Percentiles rank a stretch among this genome's conserved stretches.
Conservation (phyloP, 2,329 filamentous ascomycete species). For the Trichophyton simii region DNA sequence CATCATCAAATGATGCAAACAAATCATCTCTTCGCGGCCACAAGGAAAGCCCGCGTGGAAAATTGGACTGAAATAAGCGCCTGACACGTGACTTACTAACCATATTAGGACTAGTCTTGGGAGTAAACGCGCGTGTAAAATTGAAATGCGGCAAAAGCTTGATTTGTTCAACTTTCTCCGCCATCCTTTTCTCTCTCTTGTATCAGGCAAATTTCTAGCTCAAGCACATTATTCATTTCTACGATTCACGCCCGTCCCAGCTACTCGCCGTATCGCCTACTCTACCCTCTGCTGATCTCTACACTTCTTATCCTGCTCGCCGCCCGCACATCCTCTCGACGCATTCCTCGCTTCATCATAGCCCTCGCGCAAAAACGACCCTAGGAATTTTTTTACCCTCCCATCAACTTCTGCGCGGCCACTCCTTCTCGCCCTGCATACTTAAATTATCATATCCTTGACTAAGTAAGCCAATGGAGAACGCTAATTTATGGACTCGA, state of each 20-base stretch:
- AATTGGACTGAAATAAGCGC: background rate
- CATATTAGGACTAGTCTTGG: background rate
- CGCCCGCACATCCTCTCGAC: background rate
- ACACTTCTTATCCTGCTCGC: background rate
- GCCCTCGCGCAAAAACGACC: background rate
- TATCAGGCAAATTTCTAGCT: background rate
- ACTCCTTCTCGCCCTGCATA: background rate
- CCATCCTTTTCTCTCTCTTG: constrained; percentile 1
- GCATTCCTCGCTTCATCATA: background rate
- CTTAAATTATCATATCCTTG: background rate
- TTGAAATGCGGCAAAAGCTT: constrained; percentile 8
- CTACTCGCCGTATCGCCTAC: background rate
- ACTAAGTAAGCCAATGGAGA: constrained; percentile 30
- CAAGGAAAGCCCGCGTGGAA: background rate
- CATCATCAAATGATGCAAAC: background rate
- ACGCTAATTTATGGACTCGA: constrained; percentile 40
- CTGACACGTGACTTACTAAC: background rate
- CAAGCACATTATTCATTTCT: background rate
- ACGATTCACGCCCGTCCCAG: background rate
- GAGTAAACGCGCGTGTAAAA: constrained; percentile 4
- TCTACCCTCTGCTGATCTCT: no score
- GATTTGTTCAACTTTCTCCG: background rate
- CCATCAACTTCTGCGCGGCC: background rate
- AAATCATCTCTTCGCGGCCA: background rate
- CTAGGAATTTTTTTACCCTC: background rate